Base-by-base conservation (phyloP, 2,329 filamentous ascomycete genomes). In the Aspergillus sp. region DNA sequence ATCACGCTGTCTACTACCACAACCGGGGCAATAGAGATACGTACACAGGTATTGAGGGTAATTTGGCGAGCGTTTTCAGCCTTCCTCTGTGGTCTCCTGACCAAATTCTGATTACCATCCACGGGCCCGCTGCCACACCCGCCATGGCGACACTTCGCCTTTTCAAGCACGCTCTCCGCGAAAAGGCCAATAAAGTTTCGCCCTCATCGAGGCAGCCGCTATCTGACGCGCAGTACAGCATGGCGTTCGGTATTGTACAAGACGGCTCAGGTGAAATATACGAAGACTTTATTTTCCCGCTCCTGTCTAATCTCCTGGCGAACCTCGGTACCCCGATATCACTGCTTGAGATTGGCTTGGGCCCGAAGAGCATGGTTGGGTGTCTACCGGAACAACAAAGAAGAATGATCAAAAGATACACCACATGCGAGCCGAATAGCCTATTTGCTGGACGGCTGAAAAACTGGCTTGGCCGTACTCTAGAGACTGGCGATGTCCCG, bases 321-420 rank as follows among this genome's bases (percentile, higher is more conserved):
- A 81, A 80, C 6, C 78, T 76, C 31, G 54, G 15, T 30, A 13
- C 68, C 13, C 53, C 30, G 28, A 72, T 88, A 63, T 87, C 85
- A 3, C 80, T 82, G 17, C 77, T 89, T 6, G 87, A 89, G 66
- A 83, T 89, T 54, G 85, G 85, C 64, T 84, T 87, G 0, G 87
- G 87, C 8, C 81, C 84, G 0, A 77, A 81, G 71, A 88, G 79
- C 66, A 67, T 89, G 7, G 76, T 89, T 52, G 82, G 75, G 57
- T 59, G 78, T 68, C 74, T 89, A 19, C 83, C 85, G 3, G 15
- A 2, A 7, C 23, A 19, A 46, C 59, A 60, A 34, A 81, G 78
- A 72, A 67, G 64, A 5, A 83, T 79, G 51, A 71, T 88, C 60
- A 76, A n/a, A 7, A 80, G 52, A 67, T 88, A 89, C 66, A 68